A percentile compares a stretch with the other conserved stretches of the same genome.
Conservation (phyloP, 441 rosid genomes). For the Daphne laureola region DNA sequence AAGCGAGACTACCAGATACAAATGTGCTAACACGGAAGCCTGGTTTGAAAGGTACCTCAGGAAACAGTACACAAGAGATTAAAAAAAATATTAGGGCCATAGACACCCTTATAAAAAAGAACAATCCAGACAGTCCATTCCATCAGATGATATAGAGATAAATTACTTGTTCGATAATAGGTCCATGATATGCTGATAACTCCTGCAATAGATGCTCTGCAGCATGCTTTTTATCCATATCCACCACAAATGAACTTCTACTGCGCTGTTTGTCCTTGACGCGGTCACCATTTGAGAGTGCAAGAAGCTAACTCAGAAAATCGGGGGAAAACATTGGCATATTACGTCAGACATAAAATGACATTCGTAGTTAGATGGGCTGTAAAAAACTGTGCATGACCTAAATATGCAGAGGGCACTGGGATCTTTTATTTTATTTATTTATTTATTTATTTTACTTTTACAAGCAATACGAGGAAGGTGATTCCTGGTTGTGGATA, state of each 20-base stretch:
- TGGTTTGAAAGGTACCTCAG: no score
- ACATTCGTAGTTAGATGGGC: constrained; percentile 1
- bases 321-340: constrained; percentile 1
- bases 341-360: constrained; percentile 15
- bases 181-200: constrained; percentile 65
- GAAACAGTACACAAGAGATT: no score
- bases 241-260: constrained; percentile 90
- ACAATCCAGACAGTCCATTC: no score
- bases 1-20: no score
- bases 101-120: no score
- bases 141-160: not conserved
- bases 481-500: no score
- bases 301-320: constrained; percentile 60
- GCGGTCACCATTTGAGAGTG: constrained; percentile 95
- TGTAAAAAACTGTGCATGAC: not conserved
- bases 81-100: no score
- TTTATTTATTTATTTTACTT: no score
- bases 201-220: constrained; percentile 83
- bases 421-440: no score
- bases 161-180: constrained; percentile 69
- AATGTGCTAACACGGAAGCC: no score
- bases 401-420: not conserved
- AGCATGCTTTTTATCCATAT: constrained; percentile 81
- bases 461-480: not conserved
- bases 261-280: constrained; percentile 93